phyloP scores from a whole-genome alignment of 345 rosid species.

The Gossypium longicalyx region DNA sequence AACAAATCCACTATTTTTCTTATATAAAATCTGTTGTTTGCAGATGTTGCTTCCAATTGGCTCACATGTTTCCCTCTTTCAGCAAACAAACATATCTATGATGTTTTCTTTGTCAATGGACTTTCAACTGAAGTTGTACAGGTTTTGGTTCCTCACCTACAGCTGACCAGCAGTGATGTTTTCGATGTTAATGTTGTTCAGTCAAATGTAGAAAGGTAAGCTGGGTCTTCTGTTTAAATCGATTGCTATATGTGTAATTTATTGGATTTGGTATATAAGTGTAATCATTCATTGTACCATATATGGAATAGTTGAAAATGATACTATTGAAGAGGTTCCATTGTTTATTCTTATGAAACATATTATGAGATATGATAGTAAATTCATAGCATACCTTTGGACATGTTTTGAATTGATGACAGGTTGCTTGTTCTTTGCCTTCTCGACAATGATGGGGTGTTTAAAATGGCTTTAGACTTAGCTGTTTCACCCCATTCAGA shows the following conservation, averaged over 20 bases:
- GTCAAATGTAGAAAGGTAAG: slow-evolving; percentile 71
- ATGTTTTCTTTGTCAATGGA: slow-evolving; percentile 72
- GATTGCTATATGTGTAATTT: not conserved
- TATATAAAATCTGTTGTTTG: slow-evolving; percentile 17
- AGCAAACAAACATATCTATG: slow-evolving; percentile 64
- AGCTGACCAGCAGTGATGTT: slow-evolving; percentile 27
- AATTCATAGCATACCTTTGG: slow-evolving; percentile 1
- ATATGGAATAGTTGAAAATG: not conserved
- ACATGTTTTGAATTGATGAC: slow-evolving; percentile 24
- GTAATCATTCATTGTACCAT: not conserved
- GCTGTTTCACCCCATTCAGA: slow-evolving; percentile 24
- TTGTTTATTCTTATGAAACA: slow-evolving; percentile 1
- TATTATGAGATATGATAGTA: not conserved
- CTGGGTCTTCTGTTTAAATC: not conserved
- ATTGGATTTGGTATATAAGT: not conserved
- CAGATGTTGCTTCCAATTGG: slow-evolving; percentile 92
- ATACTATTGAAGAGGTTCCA: not conserved
- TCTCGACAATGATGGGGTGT: slow-evolving; percentile 73
- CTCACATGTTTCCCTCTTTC: slow-evolving; percentile 81
- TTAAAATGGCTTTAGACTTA: slow-evolving; percentile 56
- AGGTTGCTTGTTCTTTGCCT: slow-evolving; percentile 76
- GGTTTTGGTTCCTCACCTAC: slow-evolving; percentile 64
- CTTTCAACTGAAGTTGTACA: slow-evolving; percentile 68
- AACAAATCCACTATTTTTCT: not conserved
- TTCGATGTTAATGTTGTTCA: slow-evolving; percentile 43